Evolutionary conservation across 2,329 filamentous ascomycete genomes (phyloP), one percentile per base, ranked within the genome.

Genomic region (Hortaea werneckii): DNA sequence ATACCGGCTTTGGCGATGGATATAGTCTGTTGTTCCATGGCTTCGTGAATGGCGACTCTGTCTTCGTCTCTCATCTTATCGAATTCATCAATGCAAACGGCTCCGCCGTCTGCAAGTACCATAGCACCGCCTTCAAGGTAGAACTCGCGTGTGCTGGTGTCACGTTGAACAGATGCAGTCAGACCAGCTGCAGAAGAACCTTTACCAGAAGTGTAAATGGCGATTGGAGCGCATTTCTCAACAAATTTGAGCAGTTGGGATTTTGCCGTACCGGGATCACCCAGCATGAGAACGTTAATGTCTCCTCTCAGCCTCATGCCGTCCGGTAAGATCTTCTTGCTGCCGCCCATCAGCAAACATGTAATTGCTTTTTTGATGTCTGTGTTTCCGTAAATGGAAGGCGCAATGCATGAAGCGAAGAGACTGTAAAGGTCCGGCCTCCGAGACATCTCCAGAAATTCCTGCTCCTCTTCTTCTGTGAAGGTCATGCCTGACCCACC

Each of bases 31-130:
- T 98, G 92, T 65, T 98, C 92, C 92, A 98, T 98, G 48, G 92
- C 92, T 77, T 98, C 92, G 74, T 98, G 92, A 55, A 98, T 98
- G 1, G 92, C 92, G 5, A 96, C 92, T 57, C 92, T 79, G 59
- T 98, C 92, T 66, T 98, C 92, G 63, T 98, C 92, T 51, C 92
- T 79, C 92, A 98, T 98, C 74, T 98, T 98, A 72, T 98, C 92
- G 62, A 98, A 98, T 68, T 98, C 92, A 62, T 98, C 92, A 57
- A 98, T 98, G 67, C 92, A 96, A 7, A 96, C 92, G 1, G 96
- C 90, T 58, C 92, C 92, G 2, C 89, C 89, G 55, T 98, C 92
- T 4, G 92, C 92, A 12, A 98, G 79, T 3, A 98, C 92, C 92
- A 98, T 96, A 29, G 92, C 92, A 67, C 92, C 92, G 40, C 92